A percentile compares a stretch with the other conserved stretches of the same genome.
These are phyloP conservation scores for Pichia terricola DNA, from an alignment of 1,139 yeast species.

Conservation along the genomic window DNA sequence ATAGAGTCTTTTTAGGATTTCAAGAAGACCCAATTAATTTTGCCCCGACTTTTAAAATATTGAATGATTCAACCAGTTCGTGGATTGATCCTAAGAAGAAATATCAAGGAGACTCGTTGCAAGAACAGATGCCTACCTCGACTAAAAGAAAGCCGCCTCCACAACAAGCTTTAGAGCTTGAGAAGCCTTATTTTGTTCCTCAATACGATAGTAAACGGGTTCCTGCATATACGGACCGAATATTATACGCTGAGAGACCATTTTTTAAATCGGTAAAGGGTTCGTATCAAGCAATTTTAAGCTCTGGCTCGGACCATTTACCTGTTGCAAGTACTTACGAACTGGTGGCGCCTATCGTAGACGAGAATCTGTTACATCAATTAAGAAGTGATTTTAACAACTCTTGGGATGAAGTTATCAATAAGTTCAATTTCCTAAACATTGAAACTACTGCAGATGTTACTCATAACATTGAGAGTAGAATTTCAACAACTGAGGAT, in stretches of 20 bases:
- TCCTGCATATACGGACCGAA: constrained; percentile 78
- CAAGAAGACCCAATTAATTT: constrained; percentile 56
- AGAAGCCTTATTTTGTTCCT: constrained; percentile 23
- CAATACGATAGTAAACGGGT: constrained; percentile 49
- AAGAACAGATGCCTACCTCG: not conserved
- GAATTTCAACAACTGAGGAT: not conserved
- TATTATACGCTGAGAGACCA: constrained; percentile 35
- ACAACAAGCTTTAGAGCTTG: not conserved
- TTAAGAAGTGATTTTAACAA: constrained; percentile 10
- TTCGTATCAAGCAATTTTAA: constrained; percentile 31
- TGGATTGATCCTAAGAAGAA: constrained; percentile 1
- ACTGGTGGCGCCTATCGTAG: constrained; percentile 38
- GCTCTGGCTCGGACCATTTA: constrained; percentile 59
- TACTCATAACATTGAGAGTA: constrained; percentile 1
- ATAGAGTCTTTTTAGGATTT: constrained; percentile 51
- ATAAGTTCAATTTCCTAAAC: constrained; percentile 14
- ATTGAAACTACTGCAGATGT: constrained; percentile 4
- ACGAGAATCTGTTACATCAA: constrained; percentile 24
- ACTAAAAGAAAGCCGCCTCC: constrained; percentile 6
- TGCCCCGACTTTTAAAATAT: constrained; percentile 67
- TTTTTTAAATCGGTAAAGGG: constrained; percentile 28
- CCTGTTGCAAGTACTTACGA: constrained; percentile 55
- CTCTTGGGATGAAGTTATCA: constrained; percentile 16
- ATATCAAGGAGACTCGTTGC: no score
- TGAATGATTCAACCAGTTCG: constrained; percentile 24